A percentile compares a stretch with the other conserved stretches of the same genome.
phyloP scores from a whole-genome alignment of 2,329 filamentous ascomycete genomes.

The Paramyrothecium roridum region DNA sequence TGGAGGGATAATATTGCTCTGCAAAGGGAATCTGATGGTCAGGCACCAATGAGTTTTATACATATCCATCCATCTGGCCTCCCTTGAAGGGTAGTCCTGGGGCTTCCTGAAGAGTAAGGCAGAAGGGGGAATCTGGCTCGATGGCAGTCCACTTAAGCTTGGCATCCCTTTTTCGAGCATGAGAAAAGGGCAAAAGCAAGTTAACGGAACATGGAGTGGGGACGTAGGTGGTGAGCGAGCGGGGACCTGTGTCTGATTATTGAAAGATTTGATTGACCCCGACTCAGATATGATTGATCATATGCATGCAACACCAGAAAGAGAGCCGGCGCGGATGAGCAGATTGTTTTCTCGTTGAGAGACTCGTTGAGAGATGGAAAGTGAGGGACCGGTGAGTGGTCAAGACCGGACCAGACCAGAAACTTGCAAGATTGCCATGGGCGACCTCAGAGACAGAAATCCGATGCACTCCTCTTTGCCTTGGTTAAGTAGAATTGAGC shows the following conservation, averaged over 20 bases:
- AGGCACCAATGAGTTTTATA: no score
- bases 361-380: neutral
- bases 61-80: no score
- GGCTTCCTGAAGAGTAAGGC: no score
- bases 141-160: neutral
- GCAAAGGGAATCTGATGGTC: no score
- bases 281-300: neutral
- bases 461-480: neutral
- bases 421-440: neutral
- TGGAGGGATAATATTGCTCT: no score
- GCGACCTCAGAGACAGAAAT: neutral
- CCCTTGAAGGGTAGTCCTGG: no score
- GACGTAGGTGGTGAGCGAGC: neutral
- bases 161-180: neutral
- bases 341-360: neutral
- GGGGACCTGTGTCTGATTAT: neutral
- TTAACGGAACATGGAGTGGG: neutral
- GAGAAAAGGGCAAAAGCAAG: neutral
- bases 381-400: neutral
- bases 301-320: neutral
- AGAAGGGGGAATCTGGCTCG: neutral
- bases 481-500: no score
- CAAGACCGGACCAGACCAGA: neutral
- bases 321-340: neutral
- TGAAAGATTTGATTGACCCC: neutral